These are phyloP conservation scores for Stemphylium vesicarium DNA, from an alignment of 2,329 filamentous ascomycete genomes.

Conservation along the genomic window DNA sequence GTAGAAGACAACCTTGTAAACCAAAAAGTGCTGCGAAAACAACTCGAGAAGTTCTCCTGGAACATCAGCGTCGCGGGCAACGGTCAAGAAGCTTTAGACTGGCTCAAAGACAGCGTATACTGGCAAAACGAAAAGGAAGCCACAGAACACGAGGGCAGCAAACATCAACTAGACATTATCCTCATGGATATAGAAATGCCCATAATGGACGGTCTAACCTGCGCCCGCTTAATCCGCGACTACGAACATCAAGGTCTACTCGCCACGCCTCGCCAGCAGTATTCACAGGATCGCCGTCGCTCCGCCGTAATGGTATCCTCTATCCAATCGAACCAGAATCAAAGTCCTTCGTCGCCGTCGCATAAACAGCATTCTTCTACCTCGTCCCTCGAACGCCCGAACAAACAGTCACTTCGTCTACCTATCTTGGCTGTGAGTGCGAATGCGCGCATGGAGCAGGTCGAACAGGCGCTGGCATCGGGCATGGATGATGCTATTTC, in stretches of 20 bases:
- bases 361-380: neutral
- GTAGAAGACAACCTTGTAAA: conserved; percentile 52
- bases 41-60: conserved; percentile 47
- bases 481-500: conserved; percentile 44
- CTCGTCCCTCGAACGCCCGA: neutral
- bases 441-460: conserved; percentile 44
- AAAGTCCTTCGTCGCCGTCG: neutral
- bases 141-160: neutral
- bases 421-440: conserved; percentile 45
- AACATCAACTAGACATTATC: conserved; percentile 30
- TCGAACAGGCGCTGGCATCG: conserved; percentile 34
- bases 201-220: conserved; percentile 43
- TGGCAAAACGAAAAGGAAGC: conserved; percentile 20
- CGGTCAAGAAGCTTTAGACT: conserved; percentile 48
- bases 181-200: conserved; percentile 47
- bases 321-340: neutral
- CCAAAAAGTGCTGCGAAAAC: conserved; percentile 50
- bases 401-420: conserved; percentile 15
- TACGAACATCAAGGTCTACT: conserved; percentile 34
- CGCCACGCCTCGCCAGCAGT: neutral
- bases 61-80: conserved; percentile 47
- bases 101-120: conserved; percentile 39
- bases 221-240: conserved; percentile 35
- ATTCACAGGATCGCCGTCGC: conserved; percentile 1
- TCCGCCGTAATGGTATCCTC: neutral